Evolutionary conservation across 2,329 filamentous ascomycete genomes (phyloP).

Genomic region (Neofusicoccum sp.): DNA sequence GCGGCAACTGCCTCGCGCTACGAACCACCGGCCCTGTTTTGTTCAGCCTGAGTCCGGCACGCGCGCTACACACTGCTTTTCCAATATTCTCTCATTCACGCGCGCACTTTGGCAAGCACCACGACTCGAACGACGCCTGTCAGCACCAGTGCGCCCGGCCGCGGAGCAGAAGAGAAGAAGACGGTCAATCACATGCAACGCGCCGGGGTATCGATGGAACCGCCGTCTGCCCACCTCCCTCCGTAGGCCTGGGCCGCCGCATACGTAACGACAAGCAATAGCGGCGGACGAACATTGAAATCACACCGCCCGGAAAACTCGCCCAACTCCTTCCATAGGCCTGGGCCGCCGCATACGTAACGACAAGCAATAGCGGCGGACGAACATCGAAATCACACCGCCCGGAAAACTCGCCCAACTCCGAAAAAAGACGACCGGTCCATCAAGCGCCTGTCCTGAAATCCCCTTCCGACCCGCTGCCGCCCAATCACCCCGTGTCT

Average conservation of each 20-base stretch:
- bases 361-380: neutral
- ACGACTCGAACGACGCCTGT: neutral
- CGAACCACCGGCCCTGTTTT: neutral
- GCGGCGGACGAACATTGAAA: neutral
- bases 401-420: neutral
- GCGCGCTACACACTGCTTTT: neutral
- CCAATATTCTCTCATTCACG: neutral
- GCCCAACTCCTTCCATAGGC: neutral
- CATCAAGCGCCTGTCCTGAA: neutral
- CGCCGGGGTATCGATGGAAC: neutral
- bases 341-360: slow-evolving; percentile 3
- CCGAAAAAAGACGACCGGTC: neutral
- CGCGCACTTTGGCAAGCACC: neutral
- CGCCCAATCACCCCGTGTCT: neutral
- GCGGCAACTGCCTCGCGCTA: neutral
- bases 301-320: neutral
- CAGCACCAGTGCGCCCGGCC: no score
- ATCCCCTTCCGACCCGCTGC: neutral
- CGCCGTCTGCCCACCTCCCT: neutral
- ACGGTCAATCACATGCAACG: neutral
- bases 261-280: neutral
- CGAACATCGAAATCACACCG: neutral
- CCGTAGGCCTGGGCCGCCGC: neutral
- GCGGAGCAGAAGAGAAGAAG: neutral
- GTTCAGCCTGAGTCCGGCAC: neutral